Conservation (phyloP, 345 rosid genomes). For the rapeseed (Brassica napus) region Da-Ae NC_063446.1:39744001-39744500, state of each 20-base stretch:
- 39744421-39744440: not conserved
- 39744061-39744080: constrained; percentile 80
- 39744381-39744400: not conserved
- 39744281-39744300: too few species aligned
- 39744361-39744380: constrained; percentile 61
- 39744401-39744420: not conserved
- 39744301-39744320: not conserved
- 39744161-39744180: constrained; percentile 45
- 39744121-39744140: constrained; percentile 93
- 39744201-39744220: constrained; percentile 2
- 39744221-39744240: not conserved
- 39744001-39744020: constrained; percentile 60
- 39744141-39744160: constrained; percentile 87
- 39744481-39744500: not conserved
- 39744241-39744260: too few species aligned
- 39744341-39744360: constrained; percentile 60
- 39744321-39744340: not conserved
- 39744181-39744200: not conserved
- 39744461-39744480: not conserved
- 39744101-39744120: constrained; percentile 66
- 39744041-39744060: constrained; percentile 75
- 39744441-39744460: not conserved
- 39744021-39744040: constrained; percentile 78
- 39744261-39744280: too few species aligned
- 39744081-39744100: constrained; percentile 84